Evolutionary conservation across 371 early-diverging fungal species (phyloP).

Genomic region (Blyttiomyces sp.): DNA sequence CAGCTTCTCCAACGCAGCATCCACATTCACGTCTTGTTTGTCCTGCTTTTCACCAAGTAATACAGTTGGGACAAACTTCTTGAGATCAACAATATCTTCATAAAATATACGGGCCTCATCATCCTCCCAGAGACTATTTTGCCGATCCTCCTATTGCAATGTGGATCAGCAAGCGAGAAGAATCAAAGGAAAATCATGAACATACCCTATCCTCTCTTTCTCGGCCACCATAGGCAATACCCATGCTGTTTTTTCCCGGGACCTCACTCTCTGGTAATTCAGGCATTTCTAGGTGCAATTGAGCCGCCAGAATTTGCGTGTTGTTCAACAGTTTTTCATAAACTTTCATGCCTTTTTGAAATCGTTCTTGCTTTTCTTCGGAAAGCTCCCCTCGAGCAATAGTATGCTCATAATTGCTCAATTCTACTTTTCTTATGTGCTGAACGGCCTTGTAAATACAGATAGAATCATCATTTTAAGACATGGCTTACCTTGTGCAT

Average conservation of each 20-base stretch:
- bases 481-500: constrained; percentile 61
- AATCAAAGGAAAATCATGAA: constrained; percentile 2
- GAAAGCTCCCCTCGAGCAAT: constrained; percentile 80
- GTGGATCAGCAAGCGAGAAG: background rate
- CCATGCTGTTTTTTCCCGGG: constrained; percentile 36
- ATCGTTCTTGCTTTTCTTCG: constrained; percentile 76
- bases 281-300: constrained; percentile 67
- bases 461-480: background rate
- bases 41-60: constrained; percentile 55
- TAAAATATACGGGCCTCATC: constrained; percentile 83
- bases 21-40: constrained; percentile 1
- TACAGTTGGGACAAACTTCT: constrained; percentile 71
- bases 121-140: constrained; percentile 75
- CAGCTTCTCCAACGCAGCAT: constrained; percentile 23
- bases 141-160: constrained; percentile 3
- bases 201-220: constrained; percentile 37
- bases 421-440: constrained; percentile 69
- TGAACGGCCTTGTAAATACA: constrained; percentile 9
- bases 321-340: constrained; percentile 69
- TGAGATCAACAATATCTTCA: constrained; percentile 73
- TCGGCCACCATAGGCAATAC: background rate
- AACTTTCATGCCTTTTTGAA: constrained; percentile 64
- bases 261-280: constrained; percentile 51
- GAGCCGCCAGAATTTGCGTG: constrained; percentile 64
- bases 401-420: constrained; percentile 71